Percentiles rank a stretch among this genome's conserved stretches.
phyloP scores from a whole-genome alignment of 2,329 filamentous ascomycete genomes.

The Didymellaceae sp. region DNA sequence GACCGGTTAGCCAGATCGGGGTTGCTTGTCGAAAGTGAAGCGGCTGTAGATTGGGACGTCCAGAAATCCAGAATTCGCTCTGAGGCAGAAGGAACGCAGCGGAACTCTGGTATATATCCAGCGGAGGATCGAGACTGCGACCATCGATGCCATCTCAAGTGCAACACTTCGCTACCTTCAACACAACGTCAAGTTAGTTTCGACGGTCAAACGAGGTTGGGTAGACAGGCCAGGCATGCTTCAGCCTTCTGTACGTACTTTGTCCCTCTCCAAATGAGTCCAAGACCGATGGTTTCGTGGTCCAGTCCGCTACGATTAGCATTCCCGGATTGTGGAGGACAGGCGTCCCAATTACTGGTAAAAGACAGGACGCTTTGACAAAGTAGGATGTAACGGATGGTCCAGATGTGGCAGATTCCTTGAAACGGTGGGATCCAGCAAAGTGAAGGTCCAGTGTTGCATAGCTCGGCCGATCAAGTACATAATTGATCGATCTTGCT shows the following conservation, averaged over 20 bases:
- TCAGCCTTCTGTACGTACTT: conserved; percentile 45
- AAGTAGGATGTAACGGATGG: too few relatives aligned
- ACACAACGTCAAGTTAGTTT: conserved; percentile 43
- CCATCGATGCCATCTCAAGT: neutral
- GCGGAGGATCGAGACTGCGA: neutral
- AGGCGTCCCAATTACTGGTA: neutral
- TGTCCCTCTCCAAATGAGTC: conserved; percentile 4
- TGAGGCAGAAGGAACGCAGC: neutral
- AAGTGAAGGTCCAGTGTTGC: conserved; percentile 20
- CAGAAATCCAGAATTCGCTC: neutral
- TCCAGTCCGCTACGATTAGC: conserved; percentile 16
- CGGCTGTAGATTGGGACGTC: neutral
- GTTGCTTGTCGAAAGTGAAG: neutral
- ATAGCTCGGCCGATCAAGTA: conserved; percentile 31
- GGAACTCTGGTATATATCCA: neutral
- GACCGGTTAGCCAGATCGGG: neutral
- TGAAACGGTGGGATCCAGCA: conserved; percentile 6
- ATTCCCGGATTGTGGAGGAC: conserved; percentile 1
- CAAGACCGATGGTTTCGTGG: neutral
- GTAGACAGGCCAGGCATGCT: conserved; percentile 32
- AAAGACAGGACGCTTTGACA: too few relatives aligned
- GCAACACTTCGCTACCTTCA: conserved; percentile 28
- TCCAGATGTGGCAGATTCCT: conserved; percentile 4
- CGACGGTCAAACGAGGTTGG: conserved; percentile 30
- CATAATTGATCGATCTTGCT: conserved; percentile 38